These are phyloP conservation scores for Fusarium sp. DNA, from an alignment of 2,329 filamentous ascomycete genomes.

Conservation along the genomic window DNA sequence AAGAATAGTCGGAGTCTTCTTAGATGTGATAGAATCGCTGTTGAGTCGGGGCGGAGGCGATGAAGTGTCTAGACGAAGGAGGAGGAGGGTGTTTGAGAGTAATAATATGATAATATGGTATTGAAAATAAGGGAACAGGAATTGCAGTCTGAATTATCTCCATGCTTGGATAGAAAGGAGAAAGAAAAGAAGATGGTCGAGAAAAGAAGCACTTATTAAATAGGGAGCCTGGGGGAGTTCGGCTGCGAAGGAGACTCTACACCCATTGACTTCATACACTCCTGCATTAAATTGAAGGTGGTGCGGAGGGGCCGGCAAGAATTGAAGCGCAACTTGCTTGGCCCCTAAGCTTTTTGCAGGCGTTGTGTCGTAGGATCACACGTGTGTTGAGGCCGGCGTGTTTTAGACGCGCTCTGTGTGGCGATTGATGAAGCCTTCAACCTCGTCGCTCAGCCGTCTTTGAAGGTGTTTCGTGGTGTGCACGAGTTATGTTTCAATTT, in stretches of 20 bases:
- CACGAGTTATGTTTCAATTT: background rate
- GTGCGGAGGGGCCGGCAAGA: background rate
- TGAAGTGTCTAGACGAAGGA: background rate
- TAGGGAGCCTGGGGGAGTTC: background rate
- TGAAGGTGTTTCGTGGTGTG: background rate
- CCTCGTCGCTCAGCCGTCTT: background rate
- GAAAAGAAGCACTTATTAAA: background rate
- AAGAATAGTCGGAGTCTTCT: background rate
- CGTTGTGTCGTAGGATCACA: background rate
- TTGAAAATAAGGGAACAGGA: background rate
- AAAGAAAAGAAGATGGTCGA: background rate
- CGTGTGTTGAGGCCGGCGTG: background rate
- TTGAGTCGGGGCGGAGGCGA: background rate
- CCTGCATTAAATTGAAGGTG: background rate
- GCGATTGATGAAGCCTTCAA: background rate
- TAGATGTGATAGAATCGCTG: background rate
- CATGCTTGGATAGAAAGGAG: background rate
- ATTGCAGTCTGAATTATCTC: background rate
- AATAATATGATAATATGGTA: background rate
- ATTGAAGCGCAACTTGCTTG: too few relatives aligned
- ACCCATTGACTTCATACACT: background rate
- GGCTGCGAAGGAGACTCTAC: background rate
- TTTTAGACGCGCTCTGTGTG: background rate
- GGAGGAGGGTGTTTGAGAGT: background rate
- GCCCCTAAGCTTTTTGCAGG: background rate